Conservation (phyloP, 2,329 filamentous ascomycete genomes). For the Colletotrichum aenigma region DNA sequence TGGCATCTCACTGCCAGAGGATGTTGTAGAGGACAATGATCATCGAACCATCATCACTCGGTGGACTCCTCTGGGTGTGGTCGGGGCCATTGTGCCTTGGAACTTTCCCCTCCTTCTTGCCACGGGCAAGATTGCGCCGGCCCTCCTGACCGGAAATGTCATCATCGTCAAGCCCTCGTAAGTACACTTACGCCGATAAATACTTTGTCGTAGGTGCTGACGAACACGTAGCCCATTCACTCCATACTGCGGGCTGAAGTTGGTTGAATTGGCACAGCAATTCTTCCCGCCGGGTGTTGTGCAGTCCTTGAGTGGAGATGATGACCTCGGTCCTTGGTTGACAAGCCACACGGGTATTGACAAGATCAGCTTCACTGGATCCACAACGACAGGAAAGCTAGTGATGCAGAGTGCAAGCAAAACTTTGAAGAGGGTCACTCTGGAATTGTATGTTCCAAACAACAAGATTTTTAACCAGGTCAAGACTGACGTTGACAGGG, state of each 20-base stretch:
- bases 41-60: slow-evolving; percentile 34
- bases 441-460: not conserved
- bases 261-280: slow-evolving; percentile 60
- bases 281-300: slow-evolving; percentile 68
- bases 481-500: not conserved
- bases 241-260: slow-evolving; percentile 62
- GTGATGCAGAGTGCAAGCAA: not conserved
- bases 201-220: not conserved
- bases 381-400: not conserved
- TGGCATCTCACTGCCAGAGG: slow-evolving; percentile 36
- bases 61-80: slow-evolving; percentile 45
- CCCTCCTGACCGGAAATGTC: slow-evolving; percentile 59
- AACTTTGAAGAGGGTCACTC: not conserved
- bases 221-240: slow-evolving; percentile 47
- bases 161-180: slow-evolving; percentile 62
- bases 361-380: not conserved
- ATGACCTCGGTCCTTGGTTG: slow-evolving; percentile 64
- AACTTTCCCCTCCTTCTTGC: slow-evolving; percentile 61
- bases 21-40: slow-evolving; percentile 42
- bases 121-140: slow-evolving; percentile 59
- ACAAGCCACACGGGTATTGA: not conserved
- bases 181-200: not conserved
- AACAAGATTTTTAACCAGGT: not conserved
- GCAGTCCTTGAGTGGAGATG: slow-evolving; percentile 64
- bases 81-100: slow-evolving; percentile 53